These are phyloP conservation scores for Ophiostoma fasciatum DNA, from an alignment of 2,329 filamentous ascomycete genomes.

Conservation along the genomic window DNA sequence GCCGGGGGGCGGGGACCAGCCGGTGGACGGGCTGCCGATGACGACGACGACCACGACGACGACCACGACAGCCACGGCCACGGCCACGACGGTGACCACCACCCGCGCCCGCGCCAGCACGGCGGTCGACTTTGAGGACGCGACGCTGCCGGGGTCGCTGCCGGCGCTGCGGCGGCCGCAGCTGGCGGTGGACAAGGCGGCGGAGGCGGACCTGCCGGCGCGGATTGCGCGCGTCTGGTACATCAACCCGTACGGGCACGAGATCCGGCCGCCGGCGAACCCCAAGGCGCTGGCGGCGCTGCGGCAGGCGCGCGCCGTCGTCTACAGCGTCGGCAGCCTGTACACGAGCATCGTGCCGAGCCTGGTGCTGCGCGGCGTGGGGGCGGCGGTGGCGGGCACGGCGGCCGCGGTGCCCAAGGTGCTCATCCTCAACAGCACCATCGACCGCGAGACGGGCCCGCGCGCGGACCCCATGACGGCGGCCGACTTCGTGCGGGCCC, in stretches of 20 bases:
- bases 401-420: conserved; percentile 67
- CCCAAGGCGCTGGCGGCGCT: conserved; percentile 62
- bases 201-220: conserved; percentile 59
- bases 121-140: conserved; percentile 60
- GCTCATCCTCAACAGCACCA: conserved; percentile 67
- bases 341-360: conserved; percentile 83
- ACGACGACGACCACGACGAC: neutral
- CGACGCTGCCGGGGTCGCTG: conserved; percentile 66
- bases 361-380: conserved; percentile 62
- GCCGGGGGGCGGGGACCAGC: conserved; percentile 7
- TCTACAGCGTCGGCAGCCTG: conserved; percentile 88
- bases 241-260: conserved; percentile 96
- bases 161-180: conserved; percentile 68
- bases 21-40: neutral
- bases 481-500: conserved; percentile 66
- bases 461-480: conserved; percentile 50
- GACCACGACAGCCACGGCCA: conserved; percentile 16
- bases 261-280: conserved; percentile 76
- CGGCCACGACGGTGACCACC: conserved; percentile 11
- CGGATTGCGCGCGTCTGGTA: conserved; percentile 83
- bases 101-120: conserved; percentile 23
- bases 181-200: conserved; percentile 64
- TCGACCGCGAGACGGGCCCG: conserved; percentile 79
- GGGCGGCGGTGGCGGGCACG: conserved; percentile 34
- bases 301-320: conserved; percentile 46